Base-by-base conservation (phyloP, 2,329 filamentous ascomycete species). In the Plectosphaerella plurivora region DNA sequence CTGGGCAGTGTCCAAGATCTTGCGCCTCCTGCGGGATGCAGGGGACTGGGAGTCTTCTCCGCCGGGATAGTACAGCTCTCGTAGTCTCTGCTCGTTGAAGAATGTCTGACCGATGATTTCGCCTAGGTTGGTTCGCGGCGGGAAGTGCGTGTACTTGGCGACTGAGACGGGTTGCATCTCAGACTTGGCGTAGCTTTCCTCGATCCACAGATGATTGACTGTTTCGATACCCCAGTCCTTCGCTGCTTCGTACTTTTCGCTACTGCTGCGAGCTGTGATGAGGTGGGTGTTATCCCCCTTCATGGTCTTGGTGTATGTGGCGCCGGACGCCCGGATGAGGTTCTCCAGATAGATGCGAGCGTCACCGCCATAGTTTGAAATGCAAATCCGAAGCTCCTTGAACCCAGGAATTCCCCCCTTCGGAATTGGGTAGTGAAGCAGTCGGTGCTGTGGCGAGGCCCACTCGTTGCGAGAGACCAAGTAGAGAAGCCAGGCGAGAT, bases 331-430 rank as follows among this genome's bases (percentile, higher is more conserved):
- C 55, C 77, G 84, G 61, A 97, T 88, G 37, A 99, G 78, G 60
- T 96, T 97, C 68, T 97, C 92, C 5, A 99, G 78, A 63, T 97
- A 99, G 50, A 91, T 85, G 46, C 94, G 85, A 15, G 94, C 91
- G 68, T 99, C 94, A 33, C 94, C 94, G 45, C 91, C 91, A 65
- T 99, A 99, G 68, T 97, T 99, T 6, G 94, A 97, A 6, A 99
- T 78, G 53, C 91, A 96, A 62, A 99, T 94, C 49, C 80, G 83
- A 67, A 88, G 77, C 8, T 80, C 76, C 53, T 87, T 69, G 64
- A 99, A 97, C 0, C 90, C 92, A 0, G 87, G 83, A 36, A 99
- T 84, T 1, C 90, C 89, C 9, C 85, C 68, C 46, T 81, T 82
- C 5, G 92, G 89, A 14, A 96, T 66, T 0, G 94, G 94, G 60